Percentiles rank a stretch among this genome's conserved stretches.
phyloP scores from a whole-genome alignment of 306 rosid species.

The Vigna angularis region DNA sequence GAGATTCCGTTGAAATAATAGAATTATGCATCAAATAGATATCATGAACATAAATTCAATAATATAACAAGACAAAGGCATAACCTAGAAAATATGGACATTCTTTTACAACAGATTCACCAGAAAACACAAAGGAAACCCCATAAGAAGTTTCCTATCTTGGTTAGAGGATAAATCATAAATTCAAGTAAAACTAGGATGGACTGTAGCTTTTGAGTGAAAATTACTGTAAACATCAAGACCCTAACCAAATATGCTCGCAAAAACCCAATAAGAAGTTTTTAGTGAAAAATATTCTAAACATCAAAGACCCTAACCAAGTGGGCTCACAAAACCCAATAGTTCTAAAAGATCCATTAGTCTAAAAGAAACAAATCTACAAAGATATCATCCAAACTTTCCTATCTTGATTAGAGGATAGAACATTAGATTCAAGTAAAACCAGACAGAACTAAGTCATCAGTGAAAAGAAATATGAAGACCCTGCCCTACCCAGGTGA shows the following conservation, averaged over 20 bases:
- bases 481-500: background rate
- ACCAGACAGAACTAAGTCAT: background rate
- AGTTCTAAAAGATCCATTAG: background rate
- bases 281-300: background rate
- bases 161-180: background rate
- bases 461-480: background rate
- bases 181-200: background rate
- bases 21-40: conserved; percentile 7
- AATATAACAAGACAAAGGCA: background rate
- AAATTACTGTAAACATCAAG: background rate
- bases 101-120: background rate
- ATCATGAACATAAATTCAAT: background rate
- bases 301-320: background rate
- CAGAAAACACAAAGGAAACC: conserved; percentile 6
- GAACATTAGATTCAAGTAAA: background rate
- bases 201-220: background rate
- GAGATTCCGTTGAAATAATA: background rate
- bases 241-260: background rate
- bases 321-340: background rate
- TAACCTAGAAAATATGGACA: background rate
- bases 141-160: background rate
- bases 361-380: background rate
- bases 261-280: background rate
- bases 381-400: background rate
- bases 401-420: background rate